These are phyloP conservation scores for Fusarium sp. DNA, from an alignment of 2,329 filamentous ascomycete genomes.

Conservation along the genomic window DNA sequence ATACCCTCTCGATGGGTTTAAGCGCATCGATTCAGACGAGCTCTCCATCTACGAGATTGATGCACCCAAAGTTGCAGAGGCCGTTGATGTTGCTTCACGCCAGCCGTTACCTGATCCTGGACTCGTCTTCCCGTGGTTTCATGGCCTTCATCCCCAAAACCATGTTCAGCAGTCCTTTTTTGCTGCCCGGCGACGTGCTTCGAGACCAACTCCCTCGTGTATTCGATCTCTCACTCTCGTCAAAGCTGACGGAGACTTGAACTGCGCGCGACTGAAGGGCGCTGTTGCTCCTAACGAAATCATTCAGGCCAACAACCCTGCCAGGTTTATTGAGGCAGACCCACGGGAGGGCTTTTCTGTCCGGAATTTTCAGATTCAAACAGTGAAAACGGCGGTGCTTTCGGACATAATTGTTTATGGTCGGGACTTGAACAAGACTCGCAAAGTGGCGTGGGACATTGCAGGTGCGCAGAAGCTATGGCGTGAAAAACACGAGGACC, in stretches of 20 bases:
- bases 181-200: conserved; percentile 76
- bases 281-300: conserved; percentile 86
- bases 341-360: conserved; percentile 93
- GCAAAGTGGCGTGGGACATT: conserved; percentile 74
- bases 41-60: conserved; percentile 78
- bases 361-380: conserved; percentile 96
- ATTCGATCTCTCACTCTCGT: conserved; percentile 85
- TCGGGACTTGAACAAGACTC: conserved; percentile 70
- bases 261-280: conserved; percentile 81
- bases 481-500: conserved; percentile 71
- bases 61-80: conserved; percentile 73
- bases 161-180: conserved; percentile 92
- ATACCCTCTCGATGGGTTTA: conserved; percentile 76
- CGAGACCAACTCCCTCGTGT: conserved; percentile 76
- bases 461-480: conserved; percentile 81
- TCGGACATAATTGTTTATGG: conserved; percentile 96
- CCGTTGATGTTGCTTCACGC: conserved; percentile 78
- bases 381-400: conserved; percentile 84
- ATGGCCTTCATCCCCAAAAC: conserved; percentile 90
- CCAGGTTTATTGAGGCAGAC: conserved; percentile 83
- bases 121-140: conserved; percentile 95
- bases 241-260: conserved; percentile 86
- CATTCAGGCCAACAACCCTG: conserved; percentile 62
- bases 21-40: conserved; percentile 60
- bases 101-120: conserved; percentile 86